These are phyloP conservation scores for Solidago caesia DNA, from an alignment of 129 eudicot genomes.

Conservation along the genomic window DNA sequence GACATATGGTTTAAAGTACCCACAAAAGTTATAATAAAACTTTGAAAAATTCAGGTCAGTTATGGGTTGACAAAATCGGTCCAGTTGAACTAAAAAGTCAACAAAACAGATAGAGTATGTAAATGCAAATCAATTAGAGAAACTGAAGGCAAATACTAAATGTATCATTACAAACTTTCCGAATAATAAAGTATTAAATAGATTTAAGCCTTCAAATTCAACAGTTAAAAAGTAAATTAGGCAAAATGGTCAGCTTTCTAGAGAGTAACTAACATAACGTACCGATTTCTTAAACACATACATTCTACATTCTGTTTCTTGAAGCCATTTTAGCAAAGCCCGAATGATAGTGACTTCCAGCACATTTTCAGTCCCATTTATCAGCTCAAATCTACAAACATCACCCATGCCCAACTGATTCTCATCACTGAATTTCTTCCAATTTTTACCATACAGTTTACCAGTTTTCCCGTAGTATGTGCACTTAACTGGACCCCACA, in stretches of 20 bases:
- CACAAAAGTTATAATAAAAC: neutral
- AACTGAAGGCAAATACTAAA: too few relatives aligned
- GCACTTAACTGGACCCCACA: constrained; percentile 23
- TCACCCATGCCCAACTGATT: constrained; percentile 35
- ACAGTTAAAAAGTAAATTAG: too few relatives aligned
- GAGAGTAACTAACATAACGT: neutral
- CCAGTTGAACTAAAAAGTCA: neutral
- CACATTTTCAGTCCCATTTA: neutral
- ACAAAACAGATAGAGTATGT: neutral
- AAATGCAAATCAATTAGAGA: neutral
- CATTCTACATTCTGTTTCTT: neutral
- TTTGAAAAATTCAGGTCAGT: neutral
- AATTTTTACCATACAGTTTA: constrained; percentile 17
- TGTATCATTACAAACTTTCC: too few relatives aligned
- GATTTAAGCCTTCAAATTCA: too few relatives aligned
- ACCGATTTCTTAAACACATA: neutral
- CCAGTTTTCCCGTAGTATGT: neutral
- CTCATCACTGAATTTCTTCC: constrained; percentile 33
- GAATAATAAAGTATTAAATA: too few relatives aligned
- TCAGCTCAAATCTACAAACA: constrained; percentile 33
- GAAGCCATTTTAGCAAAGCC: neutral
- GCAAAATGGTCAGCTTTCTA: neutral
- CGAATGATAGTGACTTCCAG: constrained; percentile 21
- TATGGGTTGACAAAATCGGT: neutral
- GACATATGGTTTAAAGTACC: neutral